Conservation (phyloP, 176 grass and related monocot genomes). For the Carex littledalei region DNA sequence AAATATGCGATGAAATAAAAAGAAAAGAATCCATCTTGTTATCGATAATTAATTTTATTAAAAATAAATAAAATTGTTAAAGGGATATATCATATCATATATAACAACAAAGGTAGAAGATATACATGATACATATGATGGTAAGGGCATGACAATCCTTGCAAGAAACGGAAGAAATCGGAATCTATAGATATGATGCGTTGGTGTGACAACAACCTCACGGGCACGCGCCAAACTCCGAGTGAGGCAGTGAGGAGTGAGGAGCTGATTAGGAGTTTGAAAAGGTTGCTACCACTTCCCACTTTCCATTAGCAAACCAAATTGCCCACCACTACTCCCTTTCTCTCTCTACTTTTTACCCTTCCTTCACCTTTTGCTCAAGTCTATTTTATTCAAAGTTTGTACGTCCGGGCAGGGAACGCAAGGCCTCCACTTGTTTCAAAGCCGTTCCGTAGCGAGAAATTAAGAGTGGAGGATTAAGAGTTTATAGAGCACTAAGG, state of each 20-base stretch:
- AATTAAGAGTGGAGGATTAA: no score
- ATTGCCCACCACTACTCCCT: constrained; percentile 30
- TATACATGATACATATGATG: not conserved
- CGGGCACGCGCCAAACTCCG: constrained; percentile 46
- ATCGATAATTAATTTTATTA: no score
- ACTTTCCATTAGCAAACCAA: constrained; percentile 9
- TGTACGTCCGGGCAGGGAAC: not conserved
- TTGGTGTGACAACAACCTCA: constrained; percentile 40
- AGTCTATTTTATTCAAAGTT: not conserved
- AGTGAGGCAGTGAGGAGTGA: not conserved
- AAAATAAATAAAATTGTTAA: not conserved
- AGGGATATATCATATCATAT: not conserved
- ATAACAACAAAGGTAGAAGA: not conserved
- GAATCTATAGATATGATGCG: not conserved
- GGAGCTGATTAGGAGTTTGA: not conserved
- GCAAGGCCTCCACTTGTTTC: not conserved
- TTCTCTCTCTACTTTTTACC: constrained; percentile 1
- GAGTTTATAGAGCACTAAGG: no score
- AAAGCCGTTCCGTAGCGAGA: no score
- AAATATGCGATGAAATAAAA: no score
- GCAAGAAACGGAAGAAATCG: constrained; percentile 11
- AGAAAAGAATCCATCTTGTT: no score
- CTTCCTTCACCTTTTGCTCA: not conserved
- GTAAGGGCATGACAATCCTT: not conserved
- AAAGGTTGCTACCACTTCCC: not conserved